Conservation (phyloP, 768 basidiomycete genomes). For the Artomyces pyxidatus region DNA sequence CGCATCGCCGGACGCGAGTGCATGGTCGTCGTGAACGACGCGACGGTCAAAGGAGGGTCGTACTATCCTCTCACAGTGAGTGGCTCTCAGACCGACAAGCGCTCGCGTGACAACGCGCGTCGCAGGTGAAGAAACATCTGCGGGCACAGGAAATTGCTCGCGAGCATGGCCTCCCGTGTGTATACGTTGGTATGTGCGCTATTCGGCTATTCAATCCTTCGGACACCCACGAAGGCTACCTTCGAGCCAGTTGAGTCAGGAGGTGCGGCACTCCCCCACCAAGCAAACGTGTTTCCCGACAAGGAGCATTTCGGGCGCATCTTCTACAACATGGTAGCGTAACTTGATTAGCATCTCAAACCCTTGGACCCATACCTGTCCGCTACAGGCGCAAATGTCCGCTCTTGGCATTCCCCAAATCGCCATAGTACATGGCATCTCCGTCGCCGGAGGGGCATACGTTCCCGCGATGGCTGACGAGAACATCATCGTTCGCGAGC, state of each 20-base stretch:
- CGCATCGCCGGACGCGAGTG: slow-evolving; percentile 77
- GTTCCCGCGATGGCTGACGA: slow-evolving; percentile 97
- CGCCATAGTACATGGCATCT: slow-evolving; percentile 89
- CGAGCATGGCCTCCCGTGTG: slow-evolving; percentile 83
- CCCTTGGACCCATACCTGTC: background rate
- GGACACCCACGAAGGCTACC: background rate
- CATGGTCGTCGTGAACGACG: slow-evolving; percentile 89
- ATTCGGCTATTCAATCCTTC: slow-evolving; percentile 6
- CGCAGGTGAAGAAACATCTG: slow-evolving; percentile 87
- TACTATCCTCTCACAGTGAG: slow-evolving; percentile 81
- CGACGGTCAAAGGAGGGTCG: slow-evolving; percentile 88
- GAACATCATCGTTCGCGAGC: slow-evolving; percentile 83
- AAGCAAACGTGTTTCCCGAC: slow-evolving; percentile 93
- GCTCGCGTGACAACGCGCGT: background rate
- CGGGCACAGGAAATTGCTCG: slow-evolving; percentile 92
- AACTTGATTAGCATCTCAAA: slow-evolving; percentile 12
- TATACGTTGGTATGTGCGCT: slow-evolving; percentile 70
- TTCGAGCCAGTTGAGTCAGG: slow-evolving; percentile 73
- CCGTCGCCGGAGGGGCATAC: slow-evolving; percentile 90
- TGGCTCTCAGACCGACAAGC: background rate
- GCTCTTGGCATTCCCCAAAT: slow-evolving; percentile 88
- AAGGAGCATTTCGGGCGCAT: slow-evolving; percentile 93
- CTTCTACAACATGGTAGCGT: slow-evolving; percentile 95
- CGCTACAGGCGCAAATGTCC: slow-evolving; percentile 78
- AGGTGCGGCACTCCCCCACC: slow-evolving; percentile 86